Conservation (phyloP, 2,329 filamentous ascomycete genomes). For the Cladosporium sp. region DNA sequence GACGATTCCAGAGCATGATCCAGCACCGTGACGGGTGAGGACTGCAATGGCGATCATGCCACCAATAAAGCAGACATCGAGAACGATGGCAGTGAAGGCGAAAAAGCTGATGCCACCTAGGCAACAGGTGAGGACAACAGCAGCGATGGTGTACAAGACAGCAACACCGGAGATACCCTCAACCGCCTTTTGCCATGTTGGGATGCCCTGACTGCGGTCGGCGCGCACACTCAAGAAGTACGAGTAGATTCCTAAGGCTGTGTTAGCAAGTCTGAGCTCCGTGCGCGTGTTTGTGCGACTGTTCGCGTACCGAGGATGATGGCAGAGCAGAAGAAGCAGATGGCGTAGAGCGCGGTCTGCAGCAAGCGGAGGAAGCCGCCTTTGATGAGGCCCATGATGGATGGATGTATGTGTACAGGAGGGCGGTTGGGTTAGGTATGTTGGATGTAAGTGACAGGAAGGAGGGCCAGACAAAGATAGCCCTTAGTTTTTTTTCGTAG, state of each 20-base stretch:
- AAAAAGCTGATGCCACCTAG: constrained; percentile 70
- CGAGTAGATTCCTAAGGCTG: constrained; percentile 47
- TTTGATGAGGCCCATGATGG: constrained; percentile 33
- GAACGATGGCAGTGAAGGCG: constrained; percentile 65
- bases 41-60: constrained; percentile 78
- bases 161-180: constrained; percentile 69
- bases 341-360: constrained; percentile 66
- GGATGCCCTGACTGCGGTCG: constrained; percentile 60
- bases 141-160: constrained; percentile 67
- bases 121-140: constrained; percentile 71
- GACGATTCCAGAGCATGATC: constrained; percentile 60
- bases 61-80: constrained; percentile 72
- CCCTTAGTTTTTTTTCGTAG: constrained; percentile 1
- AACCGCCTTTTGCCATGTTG: constrained; percentile 54
- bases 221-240: constrained; percentile 76
- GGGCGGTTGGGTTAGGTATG: background rate
- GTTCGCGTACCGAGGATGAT: constrained; percentile 61
- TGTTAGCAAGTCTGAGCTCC: background rate
- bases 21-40: constrained; percentile 64
- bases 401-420: background rate
- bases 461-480: background rate
- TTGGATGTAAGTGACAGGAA: background rate
- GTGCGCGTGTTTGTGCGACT: constrained; percentile 18
- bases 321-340: constrained; percentile 68
- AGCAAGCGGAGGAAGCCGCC: constrained; percentile 61